phyloP scores from a whole-genome alignment of 2,329 filamentous ascomycete genomes.

The Cryphonectria carpinicola region DNA sequence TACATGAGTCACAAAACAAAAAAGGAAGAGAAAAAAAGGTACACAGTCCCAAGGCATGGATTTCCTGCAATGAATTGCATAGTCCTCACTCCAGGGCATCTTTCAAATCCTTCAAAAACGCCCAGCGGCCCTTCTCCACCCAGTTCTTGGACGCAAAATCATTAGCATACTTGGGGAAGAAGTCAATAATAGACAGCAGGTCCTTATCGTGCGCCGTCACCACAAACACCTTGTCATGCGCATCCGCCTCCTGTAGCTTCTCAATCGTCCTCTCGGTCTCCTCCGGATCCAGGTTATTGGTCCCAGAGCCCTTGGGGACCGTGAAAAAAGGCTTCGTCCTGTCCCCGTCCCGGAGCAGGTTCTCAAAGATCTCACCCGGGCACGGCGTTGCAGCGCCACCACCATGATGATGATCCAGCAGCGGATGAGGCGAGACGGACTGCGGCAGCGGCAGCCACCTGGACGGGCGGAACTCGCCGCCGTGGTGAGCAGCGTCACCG shows the following conservation, averaged over 20 bases:
- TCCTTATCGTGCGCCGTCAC: slow-evolving; percentile 52
- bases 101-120: slow-evolving; percentile 55
- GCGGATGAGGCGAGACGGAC: slow-evolving; percentile 44
- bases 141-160: slow-evolving; percentile 50
- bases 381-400: slow-evolving; percentile 37
- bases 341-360: slow-evolving; percentile 41
- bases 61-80: too few species aligned
- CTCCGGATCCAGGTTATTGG: slow-evolving; percentile 35
- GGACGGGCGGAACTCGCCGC: slow-evolving; percentile 43
- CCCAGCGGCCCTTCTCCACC: slow-evolving; percentile 50
- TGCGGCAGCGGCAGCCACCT: slow-evolving; percentile 37
- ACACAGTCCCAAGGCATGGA: too few species aligned
- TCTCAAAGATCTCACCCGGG: slow-evolving; percentile 45
- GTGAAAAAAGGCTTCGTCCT: slow-evolving; percentile 38
- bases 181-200: slow-evolving; percentile 47
- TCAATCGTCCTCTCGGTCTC: slow-evolving; percentile 44
- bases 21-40: too few species aligned
- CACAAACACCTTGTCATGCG: slow-evolving; percentile 47
- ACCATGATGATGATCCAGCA: slow-evolving; percentile 30
- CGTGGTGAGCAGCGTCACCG: slow-evolving; percentile 47
- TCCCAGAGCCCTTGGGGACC: slow-evolving; percentile 14
- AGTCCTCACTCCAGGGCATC: slow-evolving; percentile 40
- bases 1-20: too few species aligned
- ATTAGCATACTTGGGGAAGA: slow-evolving; percentile 55
- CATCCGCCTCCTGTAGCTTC: slow-evolving; percentile 53